phyloP scores from a whole-genome alignment of 78 protist species.

The Dictyostelium citrinum region DNA sequence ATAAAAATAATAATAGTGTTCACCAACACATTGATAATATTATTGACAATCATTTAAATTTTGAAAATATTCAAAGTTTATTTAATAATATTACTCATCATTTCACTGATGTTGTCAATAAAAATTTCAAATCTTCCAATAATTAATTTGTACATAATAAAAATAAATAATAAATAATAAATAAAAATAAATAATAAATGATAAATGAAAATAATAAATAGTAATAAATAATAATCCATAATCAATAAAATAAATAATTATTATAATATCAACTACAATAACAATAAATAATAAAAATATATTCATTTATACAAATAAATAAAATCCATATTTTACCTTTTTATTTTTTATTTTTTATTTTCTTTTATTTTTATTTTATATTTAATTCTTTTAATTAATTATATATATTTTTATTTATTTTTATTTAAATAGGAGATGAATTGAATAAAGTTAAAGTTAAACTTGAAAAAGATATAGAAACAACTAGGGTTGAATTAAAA shows the following conservation, averaged over 20 bases:
- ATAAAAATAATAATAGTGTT: not conserved
- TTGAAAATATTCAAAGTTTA: not conserved
- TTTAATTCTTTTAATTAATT: too few species aligned
- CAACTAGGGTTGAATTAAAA: not conserved
- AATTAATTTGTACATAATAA: not conserved
- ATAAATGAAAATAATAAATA: too few species aligned
- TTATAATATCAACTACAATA: not conserved
- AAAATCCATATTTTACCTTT: not conserved
- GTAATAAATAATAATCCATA: not conserved
- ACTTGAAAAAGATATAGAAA: not conserved
- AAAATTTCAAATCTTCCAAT: not conserved
- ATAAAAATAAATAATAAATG: not conserved
- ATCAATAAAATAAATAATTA: not conserved
- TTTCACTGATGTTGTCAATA: not conserved
- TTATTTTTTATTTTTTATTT: not conserved
- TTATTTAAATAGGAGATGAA: not conserved
- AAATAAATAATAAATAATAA: not conserved
- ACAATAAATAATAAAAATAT: too few species aligned
- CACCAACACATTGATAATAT: not conserved
- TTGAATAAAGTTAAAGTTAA: not conserved
- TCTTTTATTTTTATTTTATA: not conserved
- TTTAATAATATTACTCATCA: not conserved
- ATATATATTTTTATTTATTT: not conserved
- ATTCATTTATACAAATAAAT: not conserved
- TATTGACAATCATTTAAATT: not conserved